These are phyloP conservation scores for Pleurotus tuber-regium DNA, from an alignment of 768 basidiomycete species.

Conservation along the genomic window DNA sequence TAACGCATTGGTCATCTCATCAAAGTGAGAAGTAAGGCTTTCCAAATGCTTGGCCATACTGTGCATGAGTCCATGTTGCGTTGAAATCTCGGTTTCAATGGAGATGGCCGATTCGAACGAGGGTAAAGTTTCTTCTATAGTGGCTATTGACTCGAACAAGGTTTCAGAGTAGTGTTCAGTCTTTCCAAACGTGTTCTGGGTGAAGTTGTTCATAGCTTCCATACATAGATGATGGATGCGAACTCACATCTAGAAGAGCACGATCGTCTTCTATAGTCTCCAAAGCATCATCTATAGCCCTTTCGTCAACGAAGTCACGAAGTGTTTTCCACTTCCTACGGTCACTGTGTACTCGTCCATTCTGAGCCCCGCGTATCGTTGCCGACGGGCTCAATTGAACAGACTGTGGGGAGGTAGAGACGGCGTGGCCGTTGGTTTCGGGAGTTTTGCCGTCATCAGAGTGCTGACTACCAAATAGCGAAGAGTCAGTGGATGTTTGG, in stretches of 20 bases:
- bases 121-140: constrained; percentile 55
- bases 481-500: constrained; percentile 60
- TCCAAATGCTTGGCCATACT: constrained; percentile 77
- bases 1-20: constrained; percentile 69
- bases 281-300: constrained; percentile 72
- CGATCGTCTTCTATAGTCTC: constrained; percentile 75
- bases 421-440: constrained; percentile 13
- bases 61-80: constrained; percentile 38
- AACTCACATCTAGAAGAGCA: constrained; percentile 61
- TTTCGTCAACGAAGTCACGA: constrained; percentile 84
- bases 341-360: constrained; percentile 33
- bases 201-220: too few species aligned
- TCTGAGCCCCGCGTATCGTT: constrained; percentile 24
- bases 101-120: constrained; percentile 29
- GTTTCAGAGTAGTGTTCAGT: constrained; percentile 71
- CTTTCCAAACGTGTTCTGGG: constrained; percentile 58
- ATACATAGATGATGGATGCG: too few species aligned
- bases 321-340: constrained; percentile 75
- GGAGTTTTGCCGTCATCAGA: constrained; percentile 36
- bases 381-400: constrained; percentile 39
- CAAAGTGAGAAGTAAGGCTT: constrained; percentile 71
- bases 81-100: constrained; percentile 52
- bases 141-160: constrained; percentile 50
- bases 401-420: constrained; percentile 10
- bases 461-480: constrained; percentile 78